These are phyloP conservation scores for Lecanosticta acicola DNA, from an alignment of 2,329 filamentous ascomycete species.

Conservation along the genomic window DNA sequence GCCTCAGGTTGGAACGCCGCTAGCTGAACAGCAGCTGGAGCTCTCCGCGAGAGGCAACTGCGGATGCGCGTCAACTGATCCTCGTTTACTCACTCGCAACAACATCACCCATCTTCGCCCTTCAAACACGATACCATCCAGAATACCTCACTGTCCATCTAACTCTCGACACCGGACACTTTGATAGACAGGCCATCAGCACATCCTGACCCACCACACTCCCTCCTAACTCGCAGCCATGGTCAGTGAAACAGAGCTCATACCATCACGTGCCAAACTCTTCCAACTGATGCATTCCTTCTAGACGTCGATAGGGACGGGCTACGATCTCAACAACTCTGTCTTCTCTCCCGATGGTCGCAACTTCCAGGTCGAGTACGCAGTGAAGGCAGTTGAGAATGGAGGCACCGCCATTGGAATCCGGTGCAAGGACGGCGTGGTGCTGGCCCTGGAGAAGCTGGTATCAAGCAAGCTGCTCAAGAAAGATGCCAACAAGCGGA, in stretches of 20 bases:
- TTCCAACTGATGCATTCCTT: conserved; percentile 1
- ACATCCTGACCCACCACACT: background rate
- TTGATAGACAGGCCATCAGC: background rate
- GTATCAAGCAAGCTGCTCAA: conserved; percentile 93
- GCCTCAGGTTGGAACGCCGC: background rate
- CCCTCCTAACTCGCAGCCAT: conserved; percentile 17
- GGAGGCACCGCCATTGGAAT: conserved; percentile 95
- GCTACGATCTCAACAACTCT: conserved; percentile 98
- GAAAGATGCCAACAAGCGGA: conserved; percentile 91
- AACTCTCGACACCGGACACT: background rate
- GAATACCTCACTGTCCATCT: background rate
- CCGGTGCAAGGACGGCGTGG: conserved; percentile 92
- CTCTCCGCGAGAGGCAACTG: conserved; percentile 6
- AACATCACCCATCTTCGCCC: background rate
- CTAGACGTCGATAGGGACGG: conserved; percentile 98
- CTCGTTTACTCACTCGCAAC: background rate
- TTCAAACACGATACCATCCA: conserved; percentile 6
- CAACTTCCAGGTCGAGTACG: conserved; percentile 98
- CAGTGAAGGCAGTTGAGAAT: conserved; percentile 96
- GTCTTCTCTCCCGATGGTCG: conserved; percentile 98
- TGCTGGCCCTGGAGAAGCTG: conserved; percentile 94
- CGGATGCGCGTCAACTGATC: conserved; percentile 3
- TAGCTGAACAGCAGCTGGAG: too few relatives aligned
- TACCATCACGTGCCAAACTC: conserved; percentile 3
- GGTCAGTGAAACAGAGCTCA: conserved; percentile 18